Evolutionary conservation across 2,329 filamentous ascomycete species (phyloP), one percentile per base, ranked within the genome.

Genomic region (Ceratocystis colombiana): DNA sequence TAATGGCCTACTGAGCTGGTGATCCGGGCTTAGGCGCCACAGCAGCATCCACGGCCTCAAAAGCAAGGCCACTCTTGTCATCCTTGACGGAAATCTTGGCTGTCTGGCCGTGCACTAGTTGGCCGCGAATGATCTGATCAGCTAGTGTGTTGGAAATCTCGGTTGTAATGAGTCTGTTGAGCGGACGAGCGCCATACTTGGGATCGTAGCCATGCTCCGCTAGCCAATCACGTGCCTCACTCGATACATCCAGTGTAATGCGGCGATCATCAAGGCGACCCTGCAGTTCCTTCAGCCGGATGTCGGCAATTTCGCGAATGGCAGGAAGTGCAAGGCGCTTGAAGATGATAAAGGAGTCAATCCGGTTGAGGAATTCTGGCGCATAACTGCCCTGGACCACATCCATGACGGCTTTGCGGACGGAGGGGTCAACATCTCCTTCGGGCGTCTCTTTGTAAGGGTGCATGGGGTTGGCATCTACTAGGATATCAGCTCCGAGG

Each of bases 301-400:
- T 96, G 72, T 97, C 90, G 62, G 96, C 91, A 70, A 97, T 97
- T 72, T 96, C 92, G 37, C 90, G 83, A 66, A 97, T 82, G 17
- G 93, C 92, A 20, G 81, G 79, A 37, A 82, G 82, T 0, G 90
- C 89, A 1, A 97, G 82, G 7, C 93, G 84, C 76, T 92, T 93
- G 81, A 97, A 97, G 73, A 97, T 79, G 74, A 97, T 96, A 78
- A 97, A 96, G 68, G 95, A 93, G 75, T 97, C 93, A 69, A 97
- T 90, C 22, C 94, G 85, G 77, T 99, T 97, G 70, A 97, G 82
- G 80, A 97, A 99, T 74, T 97, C 94, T 2, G 94, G 94, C 4
- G 93, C 86, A 73, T 96, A 87, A 64, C 78, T 80, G 7, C 80
- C 76, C 20, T 87, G 80, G 0, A 97, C 92, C 17, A 95, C 86